A percentile compares a stretch with the other conserved stretches of the same genome.
Conservation (phyloP, 192 early-diverging fungal genomes). For the Coemansia brasiliensis region DNA sequence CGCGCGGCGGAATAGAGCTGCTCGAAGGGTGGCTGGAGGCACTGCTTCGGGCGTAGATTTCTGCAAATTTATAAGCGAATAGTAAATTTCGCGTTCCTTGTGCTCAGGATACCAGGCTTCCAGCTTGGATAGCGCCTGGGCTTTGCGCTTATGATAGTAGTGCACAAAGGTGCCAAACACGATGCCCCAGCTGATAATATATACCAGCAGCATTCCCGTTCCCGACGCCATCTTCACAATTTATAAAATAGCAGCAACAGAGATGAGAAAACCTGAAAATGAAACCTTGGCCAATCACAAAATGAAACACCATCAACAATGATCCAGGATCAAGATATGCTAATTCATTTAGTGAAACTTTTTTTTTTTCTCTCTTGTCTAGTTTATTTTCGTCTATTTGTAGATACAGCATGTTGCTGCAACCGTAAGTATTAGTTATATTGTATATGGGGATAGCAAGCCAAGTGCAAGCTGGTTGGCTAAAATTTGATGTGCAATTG, state of each 20-base stretch:
- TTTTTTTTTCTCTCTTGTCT: neutral
- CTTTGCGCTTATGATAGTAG: slow-evolving; percentile 59
- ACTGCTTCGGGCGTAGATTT: slow-evolving; percentile 53
- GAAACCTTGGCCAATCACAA: no score
- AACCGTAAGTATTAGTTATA: slow-evolving; percentile 5
- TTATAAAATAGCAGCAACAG: neutral
- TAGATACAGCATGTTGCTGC: slow-evolving; percentile 6
- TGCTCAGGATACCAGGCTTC: slow-evolving; percentile 73
- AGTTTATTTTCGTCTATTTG: slow-evolving; percentile 5
- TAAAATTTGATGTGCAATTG: no score
- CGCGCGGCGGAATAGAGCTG: slow-evolving; percentile 80
- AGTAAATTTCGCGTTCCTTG: slow-evolving; percentile 63
- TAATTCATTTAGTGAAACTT: no score
- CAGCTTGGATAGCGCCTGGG: slow-evolving; percentile 46
- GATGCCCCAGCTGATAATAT: slow-evolving; percentile 55
- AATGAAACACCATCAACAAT: no score
- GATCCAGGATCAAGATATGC: no score
- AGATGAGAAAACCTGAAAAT: neutral
- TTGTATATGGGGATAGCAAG: no score
- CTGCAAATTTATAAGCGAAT: slow-evolving; percentile 59
- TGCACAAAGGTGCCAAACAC: slow-evolving; percentile 58
- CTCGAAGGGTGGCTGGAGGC: slow-evolving; percentile 61
- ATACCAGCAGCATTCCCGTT: slow-evolving; percentile 53
- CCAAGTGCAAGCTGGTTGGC: neutral
- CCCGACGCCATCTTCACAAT: slow-evolving; percentile 47